Evolutionary conservation across 768 basidiomycete species (phyloP).

Genomic region (Trametes sanguinea): DNA sequence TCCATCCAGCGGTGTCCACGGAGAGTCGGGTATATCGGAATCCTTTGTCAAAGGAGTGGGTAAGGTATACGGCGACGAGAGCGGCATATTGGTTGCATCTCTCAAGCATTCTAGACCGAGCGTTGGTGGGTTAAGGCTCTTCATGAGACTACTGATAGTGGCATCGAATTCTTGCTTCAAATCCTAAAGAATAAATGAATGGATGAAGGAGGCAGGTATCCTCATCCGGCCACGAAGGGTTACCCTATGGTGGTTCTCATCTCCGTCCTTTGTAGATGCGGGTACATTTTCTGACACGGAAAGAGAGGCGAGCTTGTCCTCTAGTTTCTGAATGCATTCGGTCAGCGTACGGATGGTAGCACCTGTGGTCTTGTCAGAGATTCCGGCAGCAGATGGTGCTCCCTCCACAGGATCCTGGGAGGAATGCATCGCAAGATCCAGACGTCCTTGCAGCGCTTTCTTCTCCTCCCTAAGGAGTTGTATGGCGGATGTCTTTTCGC

Average conservation of each 20-base stretch:
- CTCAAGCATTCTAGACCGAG: background rate
- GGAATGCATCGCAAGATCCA: background rate
- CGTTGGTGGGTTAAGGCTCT: background rate
- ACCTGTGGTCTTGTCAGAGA: background rate
- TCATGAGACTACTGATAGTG: background rate
- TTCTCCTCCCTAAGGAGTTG: constrained; percentile 43
- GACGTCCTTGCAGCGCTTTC: constrained; percentile 37
- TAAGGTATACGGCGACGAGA: background rate
- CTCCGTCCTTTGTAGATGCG: no score
- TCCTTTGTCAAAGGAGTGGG: background rate
- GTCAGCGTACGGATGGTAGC: constrained; percentile 35
- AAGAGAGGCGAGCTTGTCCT: constrained; percentile 23
- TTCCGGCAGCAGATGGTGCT: background rate
- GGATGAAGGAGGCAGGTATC: no score
- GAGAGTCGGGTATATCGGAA: constrained; percentile 1
- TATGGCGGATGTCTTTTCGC: constrained; percentile 58
- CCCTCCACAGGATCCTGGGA: background rate
- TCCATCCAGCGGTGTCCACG: constrained; percentile 9
- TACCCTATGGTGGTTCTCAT: background rate
- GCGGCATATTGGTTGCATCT: background rate
- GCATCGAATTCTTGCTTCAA: background rate
- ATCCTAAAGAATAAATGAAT: background rate
- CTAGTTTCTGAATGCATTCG: constrained; percentile 37
- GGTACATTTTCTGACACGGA: constrained; percentile 27
- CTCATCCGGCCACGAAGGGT: background rate